Evolutionary conservation across 768 basidiomycete genomes (phyloP), one percentile per base, ranked within the genome.

Genomic region (Chalciporus sphaerocephalus): DNA sequence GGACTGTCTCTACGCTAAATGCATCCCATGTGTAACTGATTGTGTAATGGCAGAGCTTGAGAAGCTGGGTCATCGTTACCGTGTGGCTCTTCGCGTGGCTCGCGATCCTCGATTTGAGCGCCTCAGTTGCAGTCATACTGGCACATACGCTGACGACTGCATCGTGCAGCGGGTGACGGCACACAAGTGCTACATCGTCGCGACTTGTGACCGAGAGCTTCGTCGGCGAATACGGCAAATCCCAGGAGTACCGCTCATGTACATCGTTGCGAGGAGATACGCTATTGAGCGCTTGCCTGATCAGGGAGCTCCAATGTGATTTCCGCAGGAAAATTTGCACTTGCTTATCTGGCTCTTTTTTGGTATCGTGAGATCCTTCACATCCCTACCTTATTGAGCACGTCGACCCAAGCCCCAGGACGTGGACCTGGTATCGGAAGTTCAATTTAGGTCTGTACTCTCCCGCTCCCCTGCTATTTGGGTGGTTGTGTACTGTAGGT

Each of bases 71-170:
- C 93, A 92, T 41, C 85, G 88, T 57, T 99, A 95, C 67, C 83
- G 96, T 30, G 81, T 98, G 25, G 96, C 96, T 16, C 74, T 99
- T 38, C 83, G 92, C 24, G 87, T 98, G 42, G 96, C 96, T 22
- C 89, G 95, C 42, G 96, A 99, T 67, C 92, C 94, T 23, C 81
- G 96, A 39, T 98, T 99, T 58, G 96, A 99, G 61, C 85, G 95
- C 35, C 75, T 99, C 37, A 79, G 77, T 36, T 99, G 96, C 67
- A 83, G 88, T 28, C 96, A 99, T 66, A 74, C 81, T 4, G 96
- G 96, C 17, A 96, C 93, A n/a, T 99, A 99, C 60, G 96, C 96
- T 16, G 96, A 99, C 64, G 96, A 99, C 73, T 99, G 96, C 64
- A 79, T 99, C 17, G 89, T 99, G 15, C 91, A 98, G 62, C 86